phyloP scores from a whole-genome alignment of 1,284 basidiomycete genomes.

The Pisolithus thermaeus region DNA sequence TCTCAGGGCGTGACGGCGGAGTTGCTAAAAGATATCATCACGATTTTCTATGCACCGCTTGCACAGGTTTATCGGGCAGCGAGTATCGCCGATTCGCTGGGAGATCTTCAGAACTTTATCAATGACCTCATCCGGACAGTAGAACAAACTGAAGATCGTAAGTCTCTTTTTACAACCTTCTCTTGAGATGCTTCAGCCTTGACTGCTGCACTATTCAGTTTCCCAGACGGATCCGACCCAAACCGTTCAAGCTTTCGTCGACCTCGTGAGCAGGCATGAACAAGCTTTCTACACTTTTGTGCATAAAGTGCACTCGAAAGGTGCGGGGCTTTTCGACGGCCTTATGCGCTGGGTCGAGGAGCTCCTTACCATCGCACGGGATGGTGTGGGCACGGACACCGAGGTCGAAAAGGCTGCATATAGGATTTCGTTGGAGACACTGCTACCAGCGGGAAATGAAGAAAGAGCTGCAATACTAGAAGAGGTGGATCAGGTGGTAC shows the following conservation, averaged over 20 bases:
- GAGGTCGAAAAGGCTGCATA: slow-evolving; percentile 1
- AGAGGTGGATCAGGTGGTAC: slow-evolving; percentile 82
- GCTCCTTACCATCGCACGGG: slow-evolving; percentile 89
- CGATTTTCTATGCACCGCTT: slow-evolving; percentile 97
- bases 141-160: slow-evolving; percentile 86
- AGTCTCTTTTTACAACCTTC: slow-evolving; percentile 27
- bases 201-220: slow-evolving; percentile 40
- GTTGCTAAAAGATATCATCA: slow-evolving; percentile 96
- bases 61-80: slow-evolving; percentile 98
- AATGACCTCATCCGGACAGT: slow-evolving; percentile 96
- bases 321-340: slow-evolving; percentile 88
- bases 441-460: slow-evolving; percentile 75
- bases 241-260: slow-evolving; percentile 92
- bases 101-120: slow-evolving; percentile 91
- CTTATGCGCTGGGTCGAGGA: slow-evolving; percentile 98
- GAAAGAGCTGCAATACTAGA: slow-evolving; percentile 72
- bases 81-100: slow-evolving; percentile 90
- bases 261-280: slow-evolving; percentile 92
- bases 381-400: slow-evolving; percentile 64
- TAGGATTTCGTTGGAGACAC: slow-evolving; percentile 72
- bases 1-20: slow-evolving; percentile 88
- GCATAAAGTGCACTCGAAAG: slow-evolving; percentile 98
- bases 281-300: slow-evolving; percentile 96
- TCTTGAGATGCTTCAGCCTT: background rate
- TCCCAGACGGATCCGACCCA: slow-evolving; percentile 78